Conservation (phyloP, 2,329 filamentous ascomycete genomes). For the Beauveria australis region DNA sequence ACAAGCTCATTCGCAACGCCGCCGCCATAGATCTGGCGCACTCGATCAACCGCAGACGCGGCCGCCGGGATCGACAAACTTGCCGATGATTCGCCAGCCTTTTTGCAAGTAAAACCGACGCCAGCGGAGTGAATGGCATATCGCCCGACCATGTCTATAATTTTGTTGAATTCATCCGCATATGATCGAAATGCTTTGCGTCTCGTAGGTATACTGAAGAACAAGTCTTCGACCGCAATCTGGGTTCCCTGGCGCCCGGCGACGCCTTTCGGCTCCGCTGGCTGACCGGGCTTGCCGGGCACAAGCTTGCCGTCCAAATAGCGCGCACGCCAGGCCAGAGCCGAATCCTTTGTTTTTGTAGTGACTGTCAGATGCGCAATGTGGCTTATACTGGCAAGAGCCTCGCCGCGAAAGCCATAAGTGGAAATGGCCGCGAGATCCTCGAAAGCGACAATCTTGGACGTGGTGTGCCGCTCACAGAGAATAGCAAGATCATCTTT, state of each 20-base stretch:
- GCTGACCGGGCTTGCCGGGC: conserved; percentile 80
- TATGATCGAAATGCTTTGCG: conserved; percentile 83
- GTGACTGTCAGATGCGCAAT: conserved; percentile 94
- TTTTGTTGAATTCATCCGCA: conserved; percentile 95
- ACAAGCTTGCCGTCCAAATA: conserved; percentile 77
- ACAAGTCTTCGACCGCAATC: conserved; percentile 92
- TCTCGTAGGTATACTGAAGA: conserved; percentile 90
- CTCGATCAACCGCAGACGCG: conserved; percentile 69
- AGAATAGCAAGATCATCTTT: conserved; percentile 86
- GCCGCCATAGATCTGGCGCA: conserved; percentile 82
- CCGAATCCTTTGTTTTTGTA: conserved; percentile 82
- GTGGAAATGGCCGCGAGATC: conserved; percentile 84
- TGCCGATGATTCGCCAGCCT: conserved; percentile 78
- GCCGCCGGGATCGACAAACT: conserved; percentile 71
- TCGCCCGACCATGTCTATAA: conserved; percentile 85
- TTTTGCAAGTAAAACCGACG: conserved; percentile 96
- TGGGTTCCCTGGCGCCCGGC: conserved; percentile 87
- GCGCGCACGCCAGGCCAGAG: conserved; percentile 81
- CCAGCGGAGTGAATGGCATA: conserved; percentile 87
- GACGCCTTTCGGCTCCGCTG: conserved; percentile 74
- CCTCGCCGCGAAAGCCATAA: conserved; percentile 96
- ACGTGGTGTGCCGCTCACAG: conserved; percentile 94
- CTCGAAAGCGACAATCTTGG: conserved; percentile 88
- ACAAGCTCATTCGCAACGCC: conserved; percentile 83
- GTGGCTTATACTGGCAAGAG: conserved; percentile 93